Conservation (phyloP, 257 asterid genomes). For the Solanum chiquidenum region DNA sequence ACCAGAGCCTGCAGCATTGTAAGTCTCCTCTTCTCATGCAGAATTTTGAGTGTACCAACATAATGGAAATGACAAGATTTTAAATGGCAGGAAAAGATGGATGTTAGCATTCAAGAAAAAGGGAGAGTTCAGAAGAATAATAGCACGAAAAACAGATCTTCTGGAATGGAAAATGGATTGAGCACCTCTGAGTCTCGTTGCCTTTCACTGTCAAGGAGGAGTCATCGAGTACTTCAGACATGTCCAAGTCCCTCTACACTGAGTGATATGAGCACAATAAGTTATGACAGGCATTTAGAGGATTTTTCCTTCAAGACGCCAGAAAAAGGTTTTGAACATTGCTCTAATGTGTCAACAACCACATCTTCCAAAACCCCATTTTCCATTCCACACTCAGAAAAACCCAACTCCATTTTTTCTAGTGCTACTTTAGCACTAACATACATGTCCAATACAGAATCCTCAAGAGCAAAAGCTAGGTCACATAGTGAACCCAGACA, state of each 20-base stretch:
- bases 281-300: conserved; percentile 25
- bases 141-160: conserved; percentile 15
- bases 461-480: conserved; percentile 62
- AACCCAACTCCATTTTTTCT: conserved; percentile 8
- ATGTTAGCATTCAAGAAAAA: conserved; percentile 8
- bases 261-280: conserved; percentile 37
- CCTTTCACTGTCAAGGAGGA: conserved; percentile 28
- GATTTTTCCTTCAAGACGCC: conserved; percentile 21
- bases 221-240: conserved; percentile 13
- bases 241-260: conserved; percentile 38
- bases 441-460: conserved; percentile 58
- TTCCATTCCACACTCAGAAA: conserved; percentile 1
- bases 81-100: conserved; percentile 23
- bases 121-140: conserved; percentile 28
- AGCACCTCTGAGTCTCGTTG: conserved; percentile 13
- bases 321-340: conserved; percentile 11
- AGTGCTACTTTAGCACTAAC: conserved; percentile 21
- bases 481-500: conserved; percentile 74
- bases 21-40: background rate
- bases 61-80: background rate
- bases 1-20: conserved; percentile 14
- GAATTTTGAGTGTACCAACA: background rate
- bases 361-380: conserved; percentile 13
- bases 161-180: conserved; percentile 23
- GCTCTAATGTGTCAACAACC: conserved; percentile 16